Evolutionary conservation across 176 grass and related monocot species (phyloP).

Genomic region (Melocanna baccifera): DNA sequence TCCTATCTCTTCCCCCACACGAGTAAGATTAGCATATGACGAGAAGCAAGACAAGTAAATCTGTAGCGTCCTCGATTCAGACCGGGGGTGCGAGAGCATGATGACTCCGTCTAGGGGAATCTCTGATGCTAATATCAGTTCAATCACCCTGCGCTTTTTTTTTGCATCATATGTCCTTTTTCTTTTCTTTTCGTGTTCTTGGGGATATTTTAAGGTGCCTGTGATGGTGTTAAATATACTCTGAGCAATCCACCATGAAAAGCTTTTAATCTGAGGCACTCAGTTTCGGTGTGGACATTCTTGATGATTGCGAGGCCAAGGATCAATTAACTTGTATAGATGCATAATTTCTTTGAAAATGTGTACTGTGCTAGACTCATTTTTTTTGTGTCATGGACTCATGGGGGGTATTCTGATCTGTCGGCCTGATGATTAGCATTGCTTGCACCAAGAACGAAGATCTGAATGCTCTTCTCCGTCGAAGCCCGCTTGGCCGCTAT

Average conservation of each 20-base stretch:
- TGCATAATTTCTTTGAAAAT: neutral
- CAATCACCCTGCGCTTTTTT: neutral
- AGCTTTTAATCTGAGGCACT: neutral
- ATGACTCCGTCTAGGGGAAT: conserved; percentile 58
- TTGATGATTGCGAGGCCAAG: neutral
- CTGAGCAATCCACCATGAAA: neutral
- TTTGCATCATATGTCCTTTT: neutral
- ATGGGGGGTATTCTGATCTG: neutral
- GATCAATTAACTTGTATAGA: neutral
- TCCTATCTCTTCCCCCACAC: neutral
- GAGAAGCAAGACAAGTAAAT: conserved; percentile 35
- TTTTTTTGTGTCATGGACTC: neutral
- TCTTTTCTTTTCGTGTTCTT: neutral
- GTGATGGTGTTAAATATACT: conserved; percentile 4
- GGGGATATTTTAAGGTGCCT: neutral
- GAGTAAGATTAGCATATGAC: neutral
- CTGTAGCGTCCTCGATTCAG: conserved; percentile 19
- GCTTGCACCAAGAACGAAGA: no score
- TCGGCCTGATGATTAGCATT: no score
- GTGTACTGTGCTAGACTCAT: neutral
- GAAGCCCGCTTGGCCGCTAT: neutral
- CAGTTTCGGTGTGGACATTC: neutral
- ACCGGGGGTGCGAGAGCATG: conserved; percentile 6
- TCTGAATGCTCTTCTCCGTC: no score
- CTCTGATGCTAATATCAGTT: conserved; percentile 30